Percentiles rank a stretch among this genome's conserved stretches.
phyloP scores from a whole-genome alignment of 202 grass and related monocot genomes.

The Panicum hallii region DNA sequence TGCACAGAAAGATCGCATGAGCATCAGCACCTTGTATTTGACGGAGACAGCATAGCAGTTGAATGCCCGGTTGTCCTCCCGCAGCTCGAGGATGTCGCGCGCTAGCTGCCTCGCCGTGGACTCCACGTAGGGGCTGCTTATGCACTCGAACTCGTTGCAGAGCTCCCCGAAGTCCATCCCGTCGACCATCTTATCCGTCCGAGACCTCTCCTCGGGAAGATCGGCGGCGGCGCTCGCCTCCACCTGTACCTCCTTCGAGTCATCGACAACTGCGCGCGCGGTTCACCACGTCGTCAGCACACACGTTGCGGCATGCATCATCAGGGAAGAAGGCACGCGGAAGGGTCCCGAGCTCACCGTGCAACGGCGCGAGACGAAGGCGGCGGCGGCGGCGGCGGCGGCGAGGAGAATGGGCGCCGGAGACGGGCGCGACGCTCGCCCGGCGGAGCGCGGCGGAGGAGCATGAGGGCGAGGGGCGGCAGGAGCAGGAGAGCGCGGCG shows the following conservation, averaged over 20 bases:
- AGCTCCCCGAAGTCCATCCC: slow-evolving; percentile 81
- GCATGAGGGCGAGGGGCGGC: slow-evolving; percentile 34
- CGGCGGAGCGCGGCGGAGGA: slow-evolving; percentile 21
- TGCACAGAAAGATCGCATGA: slow-evolving; percentile 1
- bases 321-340: neutral
- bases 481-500: slow-evolving; percentile 51
- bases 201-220: slow-evolving; percentile 53
- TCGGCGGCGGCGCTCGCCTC: slow-evolving; percentile 23
- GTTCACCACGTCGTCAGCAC: slow-evolving; percentile 18
- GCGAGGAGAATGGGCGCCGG: neutral
- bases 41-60: slow-evolving; percentile 74
- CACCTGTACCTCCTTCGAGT: slow-evolving; percentile 61
- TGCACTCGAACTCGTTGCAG: slow-evolving; percentile 96
- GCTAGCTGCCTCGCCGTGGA: slow-evolving; percentile 88
- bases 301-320: neutral
- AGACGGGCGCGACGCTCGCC: slow-evolving; percentile 1
- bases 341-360: slow-evolving; percentile 35
- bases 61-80: slow-evolving; percentile 82
- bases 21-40: slow-evolving; percentile 80
- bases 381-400: neutral
- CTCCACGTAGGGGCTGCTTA: slow-evolving; percentile 96
- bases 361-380: slow-evolving; percentile 50
- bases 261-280: slow-evolving; percentile 64
- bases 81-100: slow-evolving; percentile 83
- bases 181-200: slow-evolving; percentile 73